Evolutionary conservation across 2,329 filamentous ascomycete species (phyloP).

Genomic region (Verticillium klebahnii): DNA sequence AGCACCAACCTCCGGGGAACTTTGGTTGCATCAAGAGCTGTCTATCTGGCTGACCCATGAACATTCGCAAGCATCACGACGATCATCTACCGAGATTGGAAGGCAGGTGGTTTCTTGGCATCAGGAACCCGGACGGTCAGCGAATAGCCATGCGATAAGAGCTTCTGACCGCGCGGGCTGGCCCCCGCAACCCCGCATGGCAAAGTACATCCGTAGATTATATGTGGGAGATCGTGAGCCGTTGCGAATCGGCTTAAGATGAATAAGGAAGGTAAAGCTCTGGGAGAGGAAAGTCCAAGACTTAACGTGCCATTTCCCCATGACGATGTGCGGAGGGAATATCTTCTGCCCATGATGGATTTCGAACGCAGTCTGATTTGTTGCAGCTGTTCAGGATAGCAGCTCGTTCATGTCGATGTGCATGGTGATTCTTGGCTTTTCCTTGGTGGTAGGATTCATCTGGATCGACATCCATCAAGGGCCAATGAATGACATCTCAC

Average conservation of each 20-base stretch:
- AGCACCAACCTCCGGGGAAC: not conserved
- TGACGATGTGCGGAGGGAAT: no score
- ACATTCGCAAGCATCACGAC: not conserved
- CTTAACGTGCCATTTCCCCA: not conserved
- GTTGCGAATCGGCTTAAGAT: not conserved
- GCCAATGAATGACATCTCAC: no score
- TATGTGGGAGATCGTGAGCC: not conserved
- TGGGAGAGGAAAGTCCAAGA: not conserved
- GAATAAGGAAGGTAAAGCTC: not conserved
- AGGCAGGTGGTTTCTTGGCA: not conserved
- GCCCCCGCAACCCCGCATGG: not conserved
- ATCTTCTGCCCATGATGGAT: no score
- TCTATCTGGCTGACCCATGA: not conserved
- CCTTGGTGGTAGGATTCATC: no score
- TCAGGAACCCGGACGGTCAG: not conserved
- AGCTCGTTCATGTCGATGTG: no score
- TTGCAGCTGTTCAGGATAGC: no score
- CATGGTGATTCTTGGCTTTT: no score
- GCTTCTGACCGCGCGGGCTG: not conserved
- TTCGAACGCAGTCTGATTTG: no score
- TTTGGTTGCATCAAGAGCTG: not conserved
- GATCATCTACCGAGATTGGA: not conserved
- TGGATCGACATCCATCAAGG: no score
- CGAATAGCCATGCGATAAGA: not conserved
- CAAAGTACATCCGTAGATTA: not conserved